Conservation (phyloP, 306 rosid genomes). For the Coriaria nepalensis region DNA sequence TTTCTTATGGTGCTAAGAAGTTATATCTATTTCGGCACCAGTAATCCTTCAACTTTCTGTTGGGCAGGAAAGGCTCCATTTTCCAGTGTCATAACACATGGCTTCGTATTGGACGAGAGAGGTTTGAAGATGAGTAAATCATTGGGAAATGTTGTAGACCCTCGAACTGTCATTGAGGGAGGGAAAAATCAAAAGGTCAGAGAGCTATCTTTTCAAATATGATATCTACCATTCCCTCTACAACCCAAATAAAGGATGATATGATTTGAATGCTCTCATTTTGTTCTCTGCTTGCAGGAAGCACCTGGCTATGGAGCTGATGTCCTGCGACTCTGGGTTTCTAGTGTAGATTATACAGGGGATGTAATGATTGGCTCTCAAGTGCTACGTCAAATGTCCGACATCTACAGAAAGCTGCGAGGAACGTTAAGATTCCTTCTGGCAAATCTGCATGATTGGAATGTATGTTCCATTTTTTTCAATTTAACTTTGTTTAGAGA, state of each 20-base stretch:
- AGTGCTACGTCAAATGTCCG: conserved; percentile 96
- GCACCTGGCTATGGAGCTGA: conserved; percentile 95
- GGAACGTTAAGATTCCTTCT: conserved; percentile 96
- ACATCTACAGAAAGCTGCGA: conserved; percentile 83
- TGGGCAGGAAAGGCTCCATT: conserved; percentile 91
- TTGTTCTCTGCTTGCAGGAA: conserved; percentile 41
- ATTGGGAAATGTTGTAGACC: conserved; percentile 92
- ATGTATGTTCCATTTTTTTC: conserved; percentile 33
- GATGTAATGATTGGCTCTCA: conserved; percentile 86
- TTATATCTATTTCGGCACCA: neutral
- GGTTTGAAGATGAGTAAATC: conserved; percentile 99
- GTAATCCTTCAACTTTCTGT: conserved; percentile 10
- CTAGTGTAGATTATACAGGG: conserved; percentile 91
- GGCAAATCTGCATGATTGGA: conserved; percentile 98
- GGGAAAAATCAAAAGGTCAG: conserved; percentile 86
- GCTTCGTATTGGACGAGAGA: conserved; percentile 91
- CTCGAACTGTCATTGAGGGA: conserved; percentile 76
- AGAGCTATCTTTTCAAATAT: conserved; percentile 6
- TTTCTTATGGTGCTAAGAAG: conserved; percentile 1
- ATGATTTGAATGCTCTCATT: conserved; percentile 10
- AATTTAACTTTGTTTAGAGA: conserved; percentile 1
- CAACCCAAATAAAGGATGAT: conserved; percentile 5
- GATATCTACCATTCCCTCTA: conserved; percentile 9
- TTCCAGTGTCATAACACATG: conserved; percentile 80
- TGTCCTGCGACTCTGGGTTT: conserved; percentile 94